phyloP scores from a whole-genome alignment of 2,329 filamentous ascomycete genomes.

The Penicillium sclerotigenum region DNA sequence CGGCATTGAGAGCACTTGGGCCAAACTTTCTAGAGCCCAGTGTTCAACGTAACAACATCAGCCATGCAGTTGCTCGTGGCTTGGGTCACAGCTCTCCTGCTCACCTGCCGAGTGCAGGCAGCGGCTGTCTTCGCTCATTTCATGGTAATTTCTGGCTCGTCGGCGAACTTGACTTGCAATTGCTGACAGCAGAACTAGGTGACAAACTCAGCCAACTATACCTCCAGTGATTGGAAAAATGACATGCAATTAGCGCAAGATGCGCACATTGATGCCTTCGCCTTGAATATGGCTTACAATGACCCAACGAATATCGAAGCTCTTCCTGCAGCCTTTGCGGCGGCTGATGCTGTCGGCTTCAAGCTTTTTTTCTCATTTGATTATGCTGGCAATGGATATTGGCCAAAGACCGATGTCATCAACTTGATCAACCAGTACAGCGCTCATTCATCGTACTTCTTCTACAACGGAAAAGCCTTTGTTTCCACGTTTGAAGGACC shows the following conservation, averaged over 20 bases:
- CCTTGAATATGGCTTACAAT: slow-evolving; percentile 27
- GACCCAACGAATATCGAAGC: not conserved
- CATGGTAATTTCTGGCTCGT: too few relatives aligned
- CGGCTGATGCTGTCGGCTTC: slow-evolving; percentile 18
- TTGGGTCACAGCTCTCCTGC: too few relatives aligned
- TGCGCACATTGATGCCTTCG: slow-evolving; percentile 41
- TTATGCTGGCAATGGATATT: slow-evolving; percentile 34
- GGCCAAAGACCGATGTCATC: slow-evolving; percentile 25
- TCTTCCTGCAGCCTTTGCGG: not conserved
- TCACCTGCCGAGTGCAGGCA: too few relatives aligned
- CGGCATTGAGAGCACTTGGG: too few relatives aligned
- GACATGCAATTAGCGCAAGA: slow-evolving; percentile 38
- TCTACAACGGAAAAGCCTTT: slow-evolving; percentile 31
- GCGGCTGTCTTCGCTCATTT: too few relatives aligned
- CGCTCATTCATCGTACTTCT: slow-evolving; percentile 22
- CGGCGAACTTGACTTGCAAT: too few relatives aligned
- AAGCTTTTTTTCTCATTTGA: slow-evolving; percentile 41
- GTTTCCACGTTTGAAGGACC: slow-evolving; percentile 48
- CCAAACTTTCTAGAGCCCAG: too few relatives aligned
- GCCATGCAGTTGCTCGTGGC: too few relatives aligned
- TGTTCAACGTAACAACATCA: too few relatives aligned
- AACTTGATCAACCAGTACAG: slow-evolving; percentile 28
- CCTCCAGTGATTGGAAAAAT: slow-evolving; percentile 23
- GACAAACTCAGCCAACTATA: slow-evolving; percentile 22
- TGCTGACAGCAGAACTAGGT: slow-evolving; percentile 8